A percentile compares a stretch with the other conserved stretches of the same genome.
These are phyloP conservation scores for Tetrahymena elliotti DNA, from an alignment of 73 alveolate species.

Conservation along the genomic window DNA sequence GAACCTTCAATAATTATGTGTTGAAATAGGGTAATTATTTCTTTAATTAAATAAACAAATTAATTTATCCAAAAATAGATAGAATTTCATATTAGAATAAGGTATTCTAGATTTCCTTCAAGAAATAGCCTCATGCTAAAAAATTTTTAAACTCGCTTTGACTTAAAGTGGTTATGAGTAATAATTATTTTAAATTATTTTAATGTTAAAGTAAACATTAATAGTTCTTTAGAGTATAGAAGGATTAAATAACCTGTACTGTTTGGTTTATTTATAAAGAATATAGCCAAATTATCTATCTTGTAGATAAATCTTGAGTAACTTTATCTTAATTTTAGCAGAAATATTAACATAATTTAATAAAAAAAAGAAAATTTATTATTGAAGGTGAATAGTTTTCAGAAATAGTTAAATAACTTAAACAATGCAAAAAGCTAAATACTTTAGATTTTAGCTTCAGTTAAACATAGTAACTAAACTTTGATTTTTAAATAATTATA, in stretches of 20 bases:
- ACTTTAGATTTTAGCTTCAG: background rate
- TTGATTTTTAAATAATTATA: no score
- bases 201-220: no score
- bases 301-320: background rate
- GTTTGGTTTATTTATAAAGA: background rate
- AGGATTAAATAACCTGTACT: background rate
- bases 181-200: no score
- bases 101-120: background rate
- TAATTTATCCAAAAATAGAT: background rate
- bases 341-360: no score
- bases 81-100: background rate
- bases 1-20: no score
- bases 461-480: background rate
- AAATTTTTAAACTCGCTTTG: background rate
- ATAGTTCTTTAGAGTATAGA: background rate
- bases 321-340: background rate
- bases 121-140: background rate
- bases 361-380: background rate
- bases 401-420: background rate
- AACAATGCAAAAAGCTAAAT: background rate
- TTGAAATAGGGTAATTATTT: background rate
- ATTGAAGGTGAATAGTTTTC: background rate
- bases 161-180: background rate
- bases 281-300: background rate
- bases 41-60: no score